These are phyloP conservation scores for Plantago ovata DNA, from an alignment of 257 asterid genomes.

Conservation along the genomic window DNA sequence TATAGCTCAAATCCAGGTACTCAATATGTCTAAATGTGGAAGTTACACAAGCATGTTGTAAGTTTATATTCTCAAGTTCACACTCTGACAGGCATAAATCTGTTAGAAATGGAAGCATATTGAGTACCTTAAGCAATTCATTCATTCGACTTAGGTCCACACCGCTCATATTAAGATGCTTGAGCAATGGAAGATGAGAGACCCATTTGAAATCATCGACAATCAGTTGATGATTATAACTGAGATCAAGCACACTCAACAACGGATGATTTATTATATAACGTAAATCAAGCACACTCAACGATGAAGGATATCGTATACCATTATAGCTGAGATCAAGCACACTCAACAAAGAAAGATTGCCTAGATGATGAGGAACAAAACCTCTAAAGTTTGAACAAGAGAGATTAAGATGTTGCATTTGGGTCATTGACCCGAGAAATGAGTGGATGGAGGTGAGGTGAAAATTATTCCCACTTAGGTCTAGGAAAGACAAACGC, in stretches of 20 bases:
- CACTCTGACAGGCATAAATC: neutral
- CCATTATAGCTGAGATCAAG: neutral
- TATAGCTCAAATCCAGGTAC: neutral
- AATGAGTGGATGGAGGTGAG: neutral
- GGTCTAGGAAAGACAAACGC: neutral
- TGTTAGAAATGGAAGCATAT: neutral
- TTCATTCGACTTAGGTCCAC: neutral
- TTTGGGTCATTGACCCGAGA: conserved; percentile 5
- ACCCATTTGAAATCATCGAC: conserved; percentile 5
- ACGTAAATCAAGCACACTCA: neutral
- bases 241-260: conserved; percentile 2
- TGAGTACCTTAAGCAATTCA: conserved; percentile 1
- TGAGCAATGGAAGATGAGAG: conserved; percentile 3
- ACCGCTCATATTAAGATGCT: neutral
- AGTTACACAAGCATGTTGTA: neutral
- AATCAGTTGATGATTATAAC: neutral
- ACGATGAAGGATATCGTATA: too few species aligned
- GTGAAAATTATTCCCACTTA: conserved; percentile 1
- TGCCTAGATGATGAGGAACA: conserved; percentile 11
- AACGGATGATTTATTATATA: neutral
- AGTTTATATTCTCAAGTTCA: neutral
- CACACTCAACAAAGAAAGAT: neutral
- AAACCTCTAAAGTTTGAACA: neutral
- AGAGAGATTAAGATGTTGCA: conserved; percentile 1
- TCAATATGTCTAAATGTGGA: neutral